Evolutionary conservation across 768 basidiomycete species (phyloP).

Genomic region (Mycena capillaripes): DNA sequence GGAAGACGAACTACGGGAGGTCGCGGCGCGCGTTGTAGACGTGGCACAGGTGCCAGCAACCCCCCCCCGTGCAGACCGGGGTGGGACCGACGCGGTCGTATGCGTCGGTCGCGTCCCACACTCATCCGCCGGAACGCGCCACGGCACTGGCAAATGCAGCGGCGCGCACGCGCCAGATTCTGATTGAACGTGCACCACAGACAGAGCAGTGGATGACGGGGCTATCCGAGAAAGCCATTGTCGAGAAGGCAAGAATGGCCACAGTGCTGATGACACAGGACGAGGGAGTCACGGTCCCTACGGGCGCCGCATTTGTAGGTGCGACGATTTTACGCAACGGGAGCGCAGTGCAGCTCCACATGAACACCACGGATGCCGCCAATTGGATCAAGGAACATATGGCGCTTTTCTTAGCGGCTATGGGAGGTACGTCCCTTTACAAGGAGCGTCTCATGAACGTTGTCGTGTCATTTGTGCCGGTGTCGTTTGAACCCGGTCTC

Average conservation of each 20-base stretch:
- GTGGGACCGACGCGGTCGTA: too few relatives aligned
- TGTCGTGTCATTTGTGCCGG: slow-evolving; percentile 41
- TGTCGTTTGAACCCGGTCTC: slow-evolving; percentile 28
- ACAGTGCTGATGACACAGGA: not conserved
- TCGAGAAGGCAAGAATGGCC: not conserved
- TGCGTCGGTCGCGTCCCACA: too few relatives aligned
- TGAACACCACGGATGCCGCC: not conserved
- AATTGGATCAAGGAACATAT: not conserved
- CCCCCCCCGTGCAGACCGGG: too few relatives aligned
- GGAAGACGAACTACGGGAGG: not conserved
- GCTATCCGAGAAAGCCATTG: not conserved
- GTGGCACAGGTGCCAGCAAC: too few relatives aligned
- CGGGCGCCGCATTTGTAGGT: not conserved
- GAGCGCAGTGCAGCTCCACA: not conserved
- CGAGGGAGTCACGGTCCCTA: not conserved
- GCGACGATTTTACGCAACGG: not conserved
- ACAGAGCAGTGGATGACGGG: not conserved
- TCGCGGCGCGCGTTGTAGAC: not conserved
- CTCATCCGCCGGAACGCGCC: too few relatives aligned
- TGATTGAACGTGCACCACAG: not conserved
- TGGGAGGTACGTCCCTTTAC: not conserved
- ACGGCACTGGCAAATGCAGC: not conserved
- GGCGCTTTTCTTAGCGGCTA: not conserved
- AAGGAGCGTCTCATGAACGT: slow-evolving; percentile 12
- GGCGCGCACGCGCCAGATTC: not conserved